Percentiles rank a stretch among this genome's conserved stretches.
Evolutionary conservation across 352 stramenopile genomes (phyloP).

Genomic region (Peronospora tabacina): DNA sequence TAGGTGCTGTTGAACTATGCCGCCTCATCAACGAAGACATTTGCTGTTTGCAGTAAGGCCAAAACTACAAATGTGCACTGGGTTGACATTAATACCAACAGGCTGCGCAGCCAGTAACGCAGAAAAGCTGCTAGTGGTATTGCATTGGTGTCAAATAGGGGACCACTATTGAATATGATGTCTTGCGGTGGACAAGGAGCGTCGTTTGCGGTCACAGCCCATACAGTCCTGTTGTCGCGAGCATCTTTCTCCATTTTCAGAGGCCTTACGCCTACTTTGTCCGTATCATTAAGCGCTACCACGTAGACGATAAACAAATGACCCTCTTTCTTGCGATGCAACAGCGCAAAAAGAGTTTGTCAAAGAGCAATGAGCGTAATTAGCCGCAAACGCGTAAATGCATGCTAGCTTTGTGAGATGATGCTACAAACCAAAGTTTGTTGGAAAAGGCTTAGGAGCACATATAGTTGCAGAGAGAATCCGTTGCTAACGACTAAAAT

Average conservation of each 20-base stretch:
- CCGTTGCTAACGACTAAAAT: slow-evolving; percentile 72
- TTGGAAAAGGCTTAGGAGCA: slow-evolving; percentile 70
- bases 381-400: slow-evolving; percentile 71
- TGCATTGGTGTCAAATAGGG: slow-evolving; percentile 25
- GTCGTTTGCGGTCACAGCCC: slow-evolving; percentile 56
- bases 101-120: slow-evolving; percentile 54
- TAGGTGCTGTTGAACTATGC: slow-evolving; percentile 70
- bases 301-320: slow-evolving; percentile 65
- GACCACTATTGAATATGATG: slow-evolving; percentile 27
- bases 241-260: slow-evolving; percentile 53
- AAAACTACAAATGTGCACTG: slow-evolving; percentile 37
- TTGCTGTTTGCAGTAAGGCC: slow-evolving; percentile 13
- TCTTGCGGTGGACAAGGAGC: slow-evolving; percentile 50
- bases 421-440: slow-evolving; percentile 38
- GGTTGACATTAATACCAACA: slow-evolving; percentile 53
- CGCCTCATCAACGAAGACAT: slow-evolving; percentile 70
- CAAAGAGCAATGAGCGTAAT: slow-evolving; percentile 63
- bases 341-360: slow-evolving; percentile 61
- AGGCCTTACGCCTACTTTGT: slow-evolving; percentile 28
- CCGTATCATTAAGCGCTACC: slow-evolving; percentile 73
- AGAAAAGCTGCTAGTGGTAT: slow-evolving; percentile 27
- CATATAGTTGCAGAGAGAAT: slow-evolving; percentile 75
- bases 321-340: slow-evolving; percentile 68
- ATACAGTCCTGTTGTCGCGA: slow-evolving; percentile 56
- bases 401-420: slow-evolving; percentile 62